A percentile compares a stretch with the other conserved stretches of the same genome.
Evolutionary conservation across 768 basidiomycete species (phyloP).

Genomic region (Cystobasidium onofrii): DNA sequence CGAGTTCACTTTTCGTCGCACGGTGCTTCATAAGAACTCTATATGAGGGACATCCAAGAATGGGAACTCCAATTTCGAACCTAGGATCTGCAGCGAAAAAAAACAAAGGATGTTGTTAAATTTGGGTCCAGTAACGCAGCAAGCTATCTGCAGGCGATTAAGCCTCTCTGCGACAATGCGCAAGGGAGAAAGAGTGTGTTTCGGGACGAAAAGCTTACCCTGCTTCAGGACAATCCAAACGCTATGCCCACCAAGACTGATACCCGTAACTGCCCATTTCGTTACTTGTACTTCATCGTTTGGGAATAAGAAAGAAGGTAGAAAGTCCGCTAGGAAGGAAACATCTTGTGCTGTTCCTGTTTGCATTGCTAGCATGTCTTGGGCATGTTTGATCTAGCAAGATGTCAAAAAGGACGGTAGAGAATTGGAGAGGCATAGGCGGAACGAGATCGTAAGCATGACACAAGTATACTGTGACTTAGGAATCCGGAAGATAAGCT

Average conservation of each 20-base stretch:
- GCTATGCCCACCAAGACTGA: slow-evolving; percentile 76
- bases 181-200: too few species aligned
- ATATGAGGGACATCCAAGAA: slow-evolving; percentile 27
- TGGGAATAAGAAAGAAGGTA: slow-evolving; percentile 67
- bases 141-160: too few species aligned
- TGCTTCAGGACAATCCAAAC: slow-evolving; percentile 55
- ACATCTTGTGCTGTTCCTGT: slow-evolving; percentile 59
- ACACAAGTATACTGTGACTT: too few species aligned
- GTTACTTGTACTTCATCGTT: slow-evolving; percentile 55
- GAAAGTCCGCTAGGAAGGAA: slow-evolving; percentile 69
- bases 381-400: slow-evolving; percentile 15
- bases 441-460: too few species aligned
- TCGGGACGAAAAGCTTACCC: background rate
- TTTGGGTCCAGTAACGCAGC: too few species aligned
- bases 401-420: background rate
- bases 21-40: slow-evolving; percentile 29
- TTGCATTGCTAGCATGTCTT: slow-evolving; percentile 31
- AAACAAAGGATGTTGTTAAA: too few species aligned
- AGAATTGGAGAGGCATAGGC: too few species aligned
- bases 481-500: background rate
- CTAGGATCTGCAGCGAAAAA: slow-evolving; percentile 7
- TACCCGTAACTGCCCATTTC: slow-evolving; percentile 65
- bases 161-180: too few species aligned
- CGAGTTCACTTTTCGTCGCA: background rate
- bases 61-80: slow-evolving; percentile 15